These are phyloP conservation scores for Aspergillus jensenii DNA, from an alignment of 2,329 filamentous ascomycete genomes.

Conservation along the genomic window DNA sequence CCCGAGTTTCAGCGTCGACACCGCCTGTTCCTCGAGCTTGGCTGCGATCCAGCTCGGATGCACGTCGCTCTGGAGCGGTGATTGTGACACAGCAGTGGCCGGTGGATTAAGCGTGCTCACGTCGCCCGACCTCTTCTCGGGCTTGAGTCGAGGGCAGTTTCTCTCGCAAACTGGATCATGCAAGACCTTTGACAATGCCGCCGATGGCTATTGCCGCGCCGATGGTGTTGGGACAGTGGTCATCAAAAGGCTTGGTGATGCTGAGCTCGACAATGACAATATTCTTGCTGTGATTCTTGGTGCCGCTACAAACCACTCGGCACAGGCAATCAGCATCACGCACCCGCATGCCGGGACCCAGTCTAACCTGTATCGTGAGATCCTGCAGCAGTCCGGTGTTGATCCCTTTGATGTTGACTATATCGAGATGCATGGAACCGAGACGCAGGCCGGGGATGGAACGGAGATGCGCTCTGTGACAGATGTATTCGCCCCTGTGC, in stretches of 20 bases:
- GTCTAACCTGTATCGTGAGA: constrained; percentile 32
- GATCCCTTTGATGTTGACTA: constrained; percentile 38
- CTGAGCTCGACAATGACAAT: constrained; percentile 49
- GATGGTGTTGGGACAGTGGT: constrained; percentile 52
- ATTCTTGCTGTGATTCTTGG: constrained; percentile 45
- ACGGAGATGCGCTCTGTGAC: constrained; percentile 38
- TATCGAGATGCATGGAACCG: constrained; percentile 44
- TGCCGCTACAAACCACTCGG: constrained; percentile 45
- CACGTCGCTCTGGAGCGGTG: constrained; percentile 67
- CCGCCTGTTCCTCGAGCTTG: constrained; percentile 63
- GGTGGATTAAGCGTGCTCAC: constrained; percentile 72
- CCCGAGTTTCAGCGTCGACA: constrained; percentile 69
- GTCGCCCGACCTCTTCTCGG: constrained; percentile 74
- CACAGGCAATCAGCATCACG: constrained; percentile 46
- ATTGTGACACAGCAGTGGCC: constrained; percentile 76
- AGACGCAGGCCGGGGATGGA: constrained; percentile 41
- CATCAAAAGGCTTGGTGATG: constrained; percentile 52
- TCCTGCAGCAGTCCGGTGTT: constrained; percentile 37
- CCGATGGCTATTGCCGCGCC: constrained; percentile 56
- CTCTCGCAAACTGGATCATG: constrained; percentile 43
- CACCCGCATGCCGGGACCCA: constrained; percentile 43
- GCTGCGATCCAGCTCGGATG: constrained; percentile 70
- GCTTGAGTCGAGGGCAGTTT: constrained; percentile 57
- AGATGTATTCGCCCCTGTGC: constrained; percentile 30
- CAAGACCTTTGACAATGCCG: constrained; percentile 49